A percentile compares a stretch with the other conserved stretches of the same genome.
phyloP scores from a whole-genome alignment of 148 eudicot species.

The Nyssa sinensis region DNA sequence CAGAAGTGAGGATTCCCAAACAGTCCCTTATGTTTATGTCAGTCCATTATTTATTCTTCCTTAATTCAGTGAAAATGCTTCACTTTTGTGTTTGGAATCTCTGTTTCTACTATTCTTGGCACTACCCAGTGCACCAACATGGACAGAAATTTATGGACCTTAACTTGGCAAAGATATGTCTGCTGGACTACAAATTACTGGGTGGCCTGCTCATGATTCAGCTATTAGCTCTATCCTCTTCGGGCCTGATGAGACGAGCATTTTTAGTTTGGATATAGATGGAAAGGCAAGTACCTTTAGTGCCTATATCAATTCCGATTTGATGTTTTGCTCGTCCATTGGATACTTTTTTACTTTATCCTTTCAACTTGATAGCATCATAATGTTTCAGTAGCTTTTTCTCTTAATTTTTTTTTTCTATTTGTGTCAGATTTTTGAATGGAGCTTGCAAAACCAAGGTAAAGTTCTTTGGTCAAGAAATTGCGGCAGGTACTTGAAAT shows the following conservation, averaged over 20 bases:
- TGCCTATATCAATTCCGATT: not conserved
- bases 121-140: too few relatives aligned
- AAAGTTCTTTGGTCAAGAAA: slow-evolving; percentile 88
- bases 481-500: slow-evolving; percentile 71
- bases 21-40: too few relatives aligned
- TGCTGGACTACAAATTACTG: slow-evolving; percentile 89
- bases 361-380: not conserved
- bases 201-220: slow-evolving; percentile 99
- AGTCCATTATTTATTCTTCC: not conserved
- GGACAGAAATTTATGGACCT: slow-evolving; percentile 14
- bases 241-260: slow-evolving; percentile 94
- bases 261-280: slow-evolving; percentile 84
- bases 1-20: too few relatives aligned
- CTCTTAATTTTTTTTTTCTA: slow-evolving; percentile 4
- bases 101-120: not conserved
- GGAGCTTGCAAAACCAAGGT: slow-evolving; percentile 97
- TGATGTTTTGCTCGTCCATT: not conserved
- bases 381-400: not conserved
- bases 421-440: slow-evolving; percentile 73
- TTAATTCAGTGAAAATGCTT: not conserved
- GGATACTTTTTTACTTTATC: not conserved
- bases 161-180: slow-evolving; percentile 77
- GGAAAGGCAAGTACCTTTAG: slow-evolving; percentile 74
- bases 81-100: too few relatives aligned
- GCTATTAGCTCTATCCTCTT: slow-evolving; percentile 81